Evolutionary conservation across 768 basidiomycete species (phyloP).

Genomic region (Udeniomyces megalosporus): DNA sequence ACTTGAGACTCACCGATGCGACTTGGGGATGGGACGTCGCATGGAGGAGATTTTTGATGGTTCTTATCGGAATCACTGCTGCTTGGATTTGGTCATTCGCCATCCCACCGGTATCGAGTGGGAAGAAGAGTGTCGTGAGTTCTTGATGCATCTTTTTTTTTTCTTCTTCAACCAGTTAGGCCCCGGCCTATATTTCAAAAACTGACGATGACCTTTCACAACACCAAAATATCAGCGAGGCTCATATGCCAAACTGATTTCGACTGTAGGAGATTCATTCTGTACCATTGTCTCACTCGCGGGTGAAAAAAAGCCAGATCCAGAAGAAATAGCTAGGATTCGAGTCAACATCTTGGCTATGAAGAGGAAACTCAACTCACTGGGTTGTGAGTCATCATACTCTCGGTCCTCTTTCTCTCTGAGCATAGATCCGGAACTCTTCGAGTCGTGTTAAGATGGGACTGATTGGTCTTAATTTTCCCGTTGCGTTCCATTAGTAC

Average conservation of each 20-base stretch:
- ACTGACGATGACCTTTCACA: no score
- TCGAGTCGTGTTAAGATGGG: no score
- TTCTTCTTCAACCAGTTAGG: constrained; percentile 52
- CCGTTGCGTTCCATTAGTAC: no score
- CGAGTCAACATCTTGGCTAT: constrained; percentile 54
- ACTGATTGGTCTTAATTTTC: no score
- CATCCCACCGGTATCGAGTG: constrained; percentile 8
- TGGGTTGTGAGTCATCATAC: constrained; percentile 13
- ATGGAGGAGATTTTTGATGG: constrained; percentile 45
- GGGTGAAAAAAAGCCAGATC: constrained; percentile 29
- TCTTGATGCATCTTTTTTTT: constrained; percentile 50
- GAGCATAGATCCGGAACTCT: no score
- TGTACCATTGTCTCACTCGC: constrained; percentile 63
- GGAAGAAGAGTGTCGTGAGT: constrained; percentile 8
- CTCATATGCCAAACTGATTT: constrained; percentile 49
- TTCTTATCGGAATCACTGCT: constrained; percentile 52
- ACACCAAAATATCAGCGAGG: background rate
- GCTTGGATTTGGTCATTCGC: constrained; percentile 40
- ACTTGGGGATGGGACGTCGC: constrained; percentile 36
- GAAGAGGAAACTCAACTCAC: constrained; percentile 41
- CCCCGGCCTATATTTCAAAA: no score
- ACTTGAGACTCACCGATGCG: constrained; percentile 19
- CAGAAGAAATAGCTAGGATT: constrained; percentile 40
- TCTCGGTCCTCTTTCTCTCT: background rate
- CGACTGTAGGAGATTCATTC: constrained; percentile 53